Percentiles rank a stretch among this genome's conserved stretches.
These are phyloP conservation scores for Pleurotus djamor DNA, from an alignment of 768 basidiomycete genomes.

Conservation along the genomic window DNA sequence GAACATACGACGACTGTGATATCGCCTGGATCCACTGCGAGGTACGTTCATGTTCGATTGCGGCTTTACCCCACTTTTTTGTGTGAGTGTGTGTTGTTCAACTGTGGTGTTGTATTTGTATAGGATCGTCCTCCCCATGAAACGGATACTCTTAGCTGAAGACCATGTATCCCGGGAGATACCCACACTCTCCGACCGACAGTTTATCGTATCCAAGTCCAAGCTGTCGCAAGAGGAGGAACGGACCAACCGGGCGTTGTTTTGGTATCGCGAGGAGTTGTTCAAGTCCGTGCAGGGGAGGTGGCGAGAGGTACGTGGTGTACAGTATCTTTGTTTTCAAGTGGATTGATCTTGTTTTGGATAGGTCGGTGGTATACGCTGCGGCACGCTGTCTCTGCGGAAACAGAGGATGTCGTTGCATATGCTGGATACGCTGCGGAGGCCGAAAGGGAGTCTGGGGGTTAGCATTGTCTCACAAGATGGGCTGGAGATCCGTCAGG, in stretches of 20 bases:
- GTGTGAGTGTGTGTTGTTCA: too few species aligned
- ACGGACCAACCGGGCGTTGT: conserved; percentile 70
- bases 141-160: conserved; percentile 62
- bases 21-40: conserved; percentile 84
- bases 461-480: conserved; percentile 44
- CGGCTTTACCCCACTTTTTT: not conserved
- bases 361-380: conserved; percentile 77
- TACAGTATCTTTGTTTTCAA: too few species aligned
- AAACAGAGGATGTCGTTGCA: conserved; percentile 72
- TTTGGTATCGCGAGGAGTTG: conserved; percentile 95
- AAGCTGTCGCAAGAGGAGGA: conserved; percentile 59
- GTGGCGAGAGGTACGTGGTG: conserved; percentile 82
- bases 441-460: conserved; percentile 60
- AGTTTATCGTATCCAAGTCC: conserved; percentile 85
- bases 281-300: conserved; percentile 63
- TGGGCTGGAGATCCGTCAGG: conserved; percentile 14
- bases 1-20: conserved; percentile 55
- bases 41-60: conserved; percentile 41
- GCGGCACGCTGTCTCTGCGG: conserved; percentile 76
- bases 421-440: conserved; percentile 78
- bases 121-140: conserved; percentile 71
- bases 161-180: conserved; percentile 64
- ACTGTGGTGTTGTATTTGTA: not conserved
- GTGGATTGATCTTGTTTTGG: not conserved
- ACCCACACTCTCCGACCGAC: conserved; percentile 83